phyloP scores from a whole-genome alignment of 2,329 filamentous ascomycete genomes.

The Venturia pyrina region DNA sequence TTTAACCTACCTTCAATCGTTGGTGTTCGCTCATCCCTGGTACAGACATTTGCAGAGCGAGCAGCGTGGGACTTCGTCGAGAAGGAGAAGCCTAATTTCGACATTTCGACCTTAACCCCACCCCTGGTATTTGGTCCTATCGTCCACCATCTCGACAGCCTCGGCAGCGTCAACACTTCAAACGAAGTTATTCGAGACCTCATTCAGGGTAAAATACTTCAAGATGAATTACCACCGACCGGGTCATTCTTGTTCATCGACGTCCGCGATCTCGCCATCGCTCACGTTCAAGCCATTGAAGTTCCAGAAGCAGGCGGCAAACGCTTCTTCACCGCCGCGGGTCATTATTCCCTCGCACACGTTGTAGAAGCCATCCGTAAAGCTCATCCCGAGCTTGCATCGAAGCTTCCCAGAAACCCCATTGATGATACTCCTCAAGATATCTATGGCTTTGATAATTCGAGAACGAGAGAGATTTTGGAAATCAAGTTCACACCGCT shows the following conservation, averaged over 20 bases:
- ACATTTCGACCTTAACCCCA: constrained; percentile 39
- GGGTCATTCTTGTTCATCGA: constrained; percentile 38
- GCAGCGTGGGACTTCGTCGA: constrained; percentile 44
- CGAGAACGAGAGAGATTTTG: not conserved
- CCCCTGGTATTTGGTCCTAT: constrained; percentile 42
- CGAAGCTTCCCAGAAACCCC: not conserved
- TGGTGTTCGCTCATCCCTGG: not conserved
- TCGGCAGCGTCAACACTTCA: constrained; percentile 61
- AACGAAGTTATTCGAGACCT: constrained; percentile 57
- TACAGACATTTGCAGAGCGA: constrained; percentile 48
- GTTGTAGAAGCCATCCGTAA: not conserved
- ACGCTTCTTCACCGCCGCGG: constrained; percentile 24
- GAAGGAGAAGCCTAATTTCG: constrained; percentile 42
- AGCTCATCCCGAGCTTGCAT: not conserved
- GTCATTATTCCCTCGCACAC: not conserved
- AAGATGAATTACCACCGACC: constrained; percentile 29
- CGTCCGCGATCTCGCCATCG: constrained; percentile 36
- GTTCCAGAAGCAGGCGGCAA: constrained; percentile 27
- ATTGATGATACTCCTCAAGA: not conserved
- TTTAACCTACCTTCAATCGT: not conserved
- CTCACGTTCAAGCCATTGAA: constrained; percentile 35
- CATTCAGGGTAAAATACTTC: constrained; percentile 44
- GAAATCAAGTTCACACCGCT: not conserved
- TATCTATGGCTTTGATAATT: not conserved
- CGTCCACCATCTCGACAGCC: constrained; percentile 49